A percentile compares a stretch with the other conserved stretches of the same genome.
These are phyloP conservation scores for Mycena epipterygia DNA, from an alignment of 768 basidiomycete species.

Conservation along the genomic window DNA sequence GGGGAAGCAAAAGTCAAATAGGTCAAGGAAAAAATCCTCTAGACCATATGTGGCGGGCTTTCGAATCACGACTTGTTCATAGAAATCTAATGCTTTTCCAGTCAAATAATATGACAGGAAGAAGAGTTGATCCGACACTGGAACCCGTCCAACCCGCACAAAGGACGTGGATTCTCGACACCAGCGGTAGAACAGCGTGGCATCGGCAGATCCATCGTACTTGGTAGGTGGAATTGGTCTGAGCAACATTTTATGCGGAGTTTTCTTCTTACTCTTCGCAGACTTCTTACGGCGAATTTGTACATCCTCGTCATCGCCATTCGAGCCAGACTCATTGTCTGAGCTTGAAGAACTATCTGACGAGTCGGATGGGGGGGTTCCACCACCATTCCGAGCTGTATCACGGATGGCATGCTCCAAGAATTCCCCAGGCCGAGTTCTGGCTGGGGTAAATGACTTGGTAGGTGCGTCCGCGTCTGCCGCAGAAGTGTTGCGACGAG, in stretches of 20 bases:
- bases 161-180: slow-evolving; percentile 37
- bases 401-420: too few species aligned
- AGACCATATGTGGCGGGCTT: slow-evolving; percentile 38
- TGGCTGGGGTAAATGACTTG: too few species aligned
- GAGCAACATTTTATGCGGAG: slow-evolving; percentile 32
- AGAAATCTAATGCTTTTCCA: slow-evolving; percentile 47
- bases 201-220: slow-evolving; percentile 49
- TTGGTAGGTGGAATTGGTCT: slow-evolving; percentile 40
- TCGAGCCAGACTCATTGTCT: too few species aligned
- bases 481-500: too few species aligned
- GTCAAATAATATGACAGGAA: slow-evolving; percentile 43
- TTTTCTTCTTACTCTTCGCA: too few species aligned
- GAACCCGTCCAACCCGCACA: slow-evolving; percentile 35
- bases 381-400: too few species aligned
- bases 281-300: neutral
- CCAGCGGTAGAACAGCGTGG: too few species aligned
- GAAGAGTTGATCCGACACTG: slow-evolving; percentile 30
- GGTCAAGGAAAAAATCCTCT: slow-evolving; percentile 46
- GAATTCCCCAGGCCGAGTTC: too few species aligned
- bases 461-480: too few species aligned
- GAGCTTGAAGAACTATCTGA: too few species aligned
- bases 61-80: slow-evolving; percentile 36
- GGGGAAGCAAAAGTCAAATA: slow-evolving; percentile 56
- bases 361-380: too few species aligned
- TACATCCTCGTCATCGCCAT: too few species aligned